Percentiles rank a stretch among this genome's conserved stretches.
These are phyloP conservation scores for Bassia scoparia DNA, from an alignment of 148 eudicot genomes.

Conservation along the genomic window DNA sequence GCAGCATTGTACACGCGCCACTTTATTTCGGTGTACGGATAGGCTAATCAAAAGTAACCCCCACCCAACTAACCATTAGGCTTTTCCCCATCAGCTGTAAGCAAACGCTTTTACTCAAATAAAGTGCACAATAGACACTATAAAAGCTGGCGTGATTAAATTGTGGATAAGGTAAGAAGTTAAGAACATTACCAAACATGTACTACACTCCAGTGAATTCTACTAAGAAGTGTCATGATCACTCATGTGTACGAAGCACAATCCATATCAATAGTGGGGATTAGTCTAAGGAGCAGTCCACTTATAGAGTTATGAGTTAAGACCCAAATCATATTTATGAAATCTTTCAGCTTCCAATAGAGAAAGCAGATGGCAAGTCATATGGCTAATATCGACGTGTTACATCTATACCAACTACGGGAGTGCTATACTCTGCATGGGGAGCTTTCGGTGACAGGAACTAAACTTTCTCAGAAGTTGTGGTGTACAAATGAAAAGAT, in stretches of 20 bases:
- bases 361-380: not conserved
- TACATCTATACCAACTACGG: not conserved
- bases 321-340: not conserved
- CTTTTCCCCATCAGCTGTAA: too few relatives aligned
- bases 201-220: not conserved
- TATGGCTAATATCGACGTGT: not conserved
- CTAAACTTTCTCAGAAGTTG: not conserved
- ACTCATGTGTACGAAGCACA: not conserved
- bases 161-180: not conserved
- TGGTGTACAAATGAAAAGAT: not conserved
- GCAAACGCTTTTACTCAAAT: too few relatives aligned
- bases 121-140: not conserved
- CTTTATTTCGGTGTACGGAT: too few relatives aligned
- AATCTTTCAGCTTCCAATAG: constrained; percentile 2
- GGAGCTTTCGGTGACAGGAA: not conserved
- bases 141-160: not conserved
- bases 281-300: not conserved
- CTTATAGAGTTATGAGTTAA: not conserved
- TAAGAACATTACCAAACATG: not conserved
- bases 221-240: not conserved
- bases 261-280: not conserved
- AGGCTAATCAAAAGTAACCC: too few relatives aligned
- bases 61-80: too few relatives aligned
- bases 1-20: too few relatives aligned
- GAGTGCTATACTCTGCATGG: too few relatives aligned